Conservation (phyloP, 352 stramenopile genomes). For the Aphanomyces euteiches region DNA sequence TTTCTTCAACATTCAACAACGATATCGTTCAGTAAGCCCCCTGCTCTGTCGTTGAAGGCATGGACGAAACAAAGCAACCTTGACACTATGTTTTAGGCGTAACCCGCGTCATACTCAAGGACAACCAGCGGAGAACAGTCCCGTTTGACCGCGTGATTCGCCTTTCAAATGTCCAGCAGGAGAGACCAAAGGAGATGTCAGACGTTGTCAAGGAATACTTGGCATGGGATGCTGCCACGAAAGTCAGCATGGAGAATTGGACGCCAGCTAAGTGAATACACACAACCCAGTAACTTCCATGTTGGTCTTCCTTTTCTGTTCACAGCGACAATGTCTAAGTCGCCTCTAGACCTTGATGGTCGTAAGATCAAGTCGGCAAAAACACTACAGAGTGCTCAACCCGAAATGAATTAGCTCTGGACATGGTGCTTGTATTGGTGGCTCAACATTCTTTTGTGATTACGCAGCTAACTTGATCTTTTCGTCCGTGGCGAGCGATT, state of each 20-base stretch:
- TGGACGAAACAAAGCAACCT: neutral
- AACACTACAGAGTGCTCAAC: neutral
- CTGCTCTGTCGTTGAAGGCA: too few species aligned
- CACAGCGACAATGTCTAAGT: neutral
- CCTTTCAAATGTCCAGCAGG: slow-evolving; percentile 32
- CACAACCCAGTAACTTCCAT: neutral
- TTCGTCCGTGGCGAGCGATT: neutral
- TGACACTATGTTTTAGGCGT: neutral
- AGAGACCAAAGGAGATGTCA: slow-evolving; percentile 31
- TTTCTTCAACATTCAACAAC: too few species aligned
- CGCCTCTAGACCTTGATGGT: neutral
- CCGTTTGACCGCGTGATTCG: neutral
- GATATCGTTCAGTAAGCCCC: too few species aligned
- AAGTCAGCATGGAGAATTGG: slow-evolving; percentile 34
- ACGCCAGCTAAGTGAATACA: neutral
- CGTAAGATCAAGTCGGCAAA: neutral
- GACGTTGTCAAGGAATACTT: slow-evolving; percentile 45
- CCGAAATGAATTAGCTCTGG: neutral
- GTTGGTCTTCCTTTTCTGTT: neutral
- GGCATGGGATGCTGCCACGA: slow-evolving; percentile 40
- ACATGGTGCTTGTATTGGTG: neutral
- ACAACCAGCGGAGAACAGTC: slow-evolving; percentile 38
- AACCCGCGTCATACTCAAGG: slow-evolving; percentile 37
- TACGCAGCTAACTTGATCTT: neutral
- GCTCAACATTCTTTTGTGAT: neutral